A percentile compares a stretch with the other conserved stretches of the same genome.
These are phyloP conservation scores for Aureobasidium vineae DNA, from an alignment of 2,329 filamentous ascomycete species.

Conservation along the genomic window DNA sequence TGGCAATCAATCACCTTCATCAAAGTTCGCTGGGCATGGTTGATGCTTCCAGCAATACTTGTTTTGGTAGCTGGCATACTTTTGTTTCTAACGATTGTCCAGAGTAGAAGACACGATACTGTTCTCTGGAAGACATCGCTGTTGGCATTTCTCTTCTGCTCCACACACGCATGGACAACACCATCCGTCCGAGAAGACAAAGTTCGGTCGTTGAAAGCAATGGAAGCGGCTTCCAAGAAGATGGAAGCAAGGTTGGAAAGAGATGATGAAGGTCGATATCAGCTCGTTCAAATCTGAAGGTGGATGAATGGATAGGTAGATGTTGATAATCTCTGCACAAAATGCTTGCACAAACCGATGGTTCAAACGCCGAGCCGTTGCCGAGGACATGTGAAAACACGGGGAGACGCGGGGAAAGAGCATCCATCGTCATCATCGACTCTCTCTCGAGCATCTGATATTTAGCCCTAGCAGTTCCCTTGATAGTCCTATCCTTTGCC, in stretches of 20 bases:
- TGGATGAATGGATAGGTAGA: not conserved
- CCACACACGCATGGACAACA: not conserved
- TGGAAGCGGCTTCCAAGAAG: constrained; percentile 11
- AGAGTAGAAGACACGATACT: not conserved
- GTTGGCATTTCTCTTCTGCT: constrained; percentile 21
- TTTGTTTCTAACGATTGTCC: not conserved
- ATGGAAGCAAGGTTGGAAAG: constrained; percentile 12
- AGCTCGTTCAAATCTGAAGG: constrained; percentile 9
- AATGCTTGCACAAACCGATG: not conserved
- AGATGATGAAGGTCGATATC: constrained; percentile 14
- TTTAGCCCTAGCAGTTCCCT: not conserved
- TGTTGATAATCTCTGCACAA: not conserved
- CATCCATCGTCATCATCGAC: constrained; percentile 1
- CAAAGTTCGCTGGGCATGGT: constrained; percentile 4
- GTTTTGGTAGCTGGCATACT: not conserved
- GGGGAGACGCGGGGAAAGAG: constrained; percentile 1
- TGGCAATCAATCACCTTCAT: constrained; percentile 19
- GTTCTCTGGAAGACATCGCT: constrained; percentile 21
- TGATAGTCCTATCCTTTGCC: not conserved
- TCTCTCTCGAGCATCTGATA: not conserved
- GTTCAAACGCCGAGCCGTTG: constrained; percentile 6
- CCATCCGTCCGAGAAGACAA: not conserved
- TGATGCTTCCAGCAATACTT: not conserved
- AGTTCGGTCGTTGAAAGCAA: not conserved
- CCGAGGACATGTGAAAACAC: constrained; percentile 18